Evolutionary conservation across 179 eudicot species (phyloP).

Genomic region (Actinidia arguta): DNA sequence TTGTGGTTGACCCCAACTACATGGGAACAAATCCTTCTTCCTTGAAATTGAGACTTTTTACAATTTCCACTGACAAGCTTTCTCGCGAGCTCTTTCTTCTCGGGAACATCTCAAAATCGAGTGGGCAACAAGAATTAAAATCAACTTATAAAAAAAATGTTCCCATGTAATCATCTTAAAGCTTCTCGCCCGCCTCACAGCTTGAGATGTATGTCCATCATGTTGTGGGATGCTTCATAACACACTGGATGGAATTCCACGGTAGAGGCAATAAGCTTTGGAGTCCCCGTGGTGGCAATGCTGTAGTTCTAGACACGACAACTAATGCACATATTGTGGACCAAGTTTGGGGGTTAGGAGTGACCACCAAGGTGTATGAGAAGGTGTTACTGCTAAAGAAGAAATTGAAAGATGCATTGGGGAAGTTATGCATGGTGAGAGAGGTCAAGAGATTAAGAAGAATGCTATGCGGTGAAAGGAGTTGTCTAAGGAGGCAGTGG

Average conservation of each 20-base stretch:
- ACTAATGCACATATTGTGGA: conserved; percentile 58
- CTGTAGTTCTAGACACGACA: conserved; percentile 65
- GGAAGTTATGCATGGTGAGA: conserved; percentile 53
- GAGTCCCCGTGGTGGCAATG: conserved; percentile 66
- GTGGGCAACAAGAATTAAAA: too few species aligned
- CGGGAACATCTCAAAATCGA: too few species aligned
- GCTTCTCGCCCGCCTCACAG: too few species aligned
- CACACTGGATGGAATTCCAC: conserved; percentile 65
- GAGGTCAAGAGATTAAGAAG: conserved; percentile 26
- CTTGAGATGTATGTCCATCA: conserved; percentile 40
- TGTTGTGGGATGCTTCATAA: conserved; percentile 44
- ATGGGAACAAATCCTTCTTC: too few species aligned
- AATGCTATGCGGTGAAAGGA: conserved; percentile 50
- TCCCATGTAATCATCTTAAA: too few species aligned
- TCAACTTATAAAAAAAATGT: too few species aligned
- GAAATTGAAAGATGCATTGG: conserved; percentile 42
- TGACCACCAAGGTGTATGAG: conserved; percentile 39
- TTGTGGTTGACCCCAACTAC: too few species aligned
- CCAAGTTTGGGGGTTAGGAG: too few species aligned
- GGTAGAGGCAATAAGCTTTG: conserved; percentile 53
- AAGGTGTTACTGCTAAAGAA: conserved; percentile 30
- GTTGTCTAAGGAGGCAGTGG: conserved; percentile 45
- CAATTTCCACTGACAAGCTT: too few species aligned
- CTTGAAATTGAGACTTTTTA: too few species aligned
- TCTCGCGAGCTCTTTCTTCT: too few species aligned